Percentiles rank a stretch among this genome's conserved stretches.
Evolutionary conservation across 1,139 yeast species (phyloP).

Genomic region (Magnusiomyces ingens): DNA sequence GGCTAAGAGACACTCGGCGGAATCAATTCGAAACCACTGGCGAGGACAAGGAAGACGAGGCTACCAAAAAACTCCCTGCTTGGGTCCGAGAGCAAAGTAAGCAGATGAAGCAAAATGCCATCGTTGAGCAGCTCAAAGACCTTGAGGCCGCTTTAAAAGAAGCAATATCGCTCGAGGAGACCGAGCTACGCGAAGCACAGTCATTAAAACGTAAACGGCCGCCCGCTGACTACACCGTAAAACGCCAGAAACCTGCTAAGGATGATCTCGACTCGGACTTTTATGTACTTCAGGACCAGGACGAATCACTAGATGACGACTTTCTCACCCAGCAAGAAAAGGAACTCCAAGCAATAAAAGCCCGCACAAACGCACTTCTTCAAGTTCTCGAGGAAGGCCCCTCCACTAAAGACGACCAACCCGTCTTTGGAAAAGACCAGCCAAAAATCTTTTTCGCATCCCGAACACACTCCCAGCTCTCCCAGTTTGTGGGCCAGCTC

Average conservation of each 20-base stretch:
- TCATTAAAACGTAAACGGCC: background rate
- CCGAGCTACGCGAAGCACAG: conserved; percentile 11
- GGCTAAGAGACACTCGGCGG: conserved; percentile 63
- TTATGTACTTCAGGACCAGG: conserved; percentile 4
- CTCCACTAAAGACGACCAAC: conserved; percentile 9
- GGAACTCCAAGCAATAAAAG: conserved; percentile 1
- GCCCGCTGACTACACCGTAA: background rate
- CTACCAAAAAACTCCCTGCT: conserved; percentile 35
- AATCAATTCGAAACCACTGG: conserved; percentile 21
- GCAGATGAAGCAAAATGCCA: conserved; percentile 28
- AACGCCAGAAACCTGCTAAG: background rate
- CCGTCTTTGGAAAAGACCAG: conserved; percentile 8
- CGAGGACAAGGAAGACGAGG: conserved; percentile 36
- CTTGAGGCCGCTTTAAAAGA: conserved; percentile 37
- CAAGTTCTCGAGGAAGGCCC: conserved; percentile 8
- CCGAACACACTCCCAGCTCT: conserved; percentile 84
- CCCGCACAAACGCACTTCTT: conserved; percentile 6
- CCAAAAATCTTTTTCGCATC: conserved; percentile 61
- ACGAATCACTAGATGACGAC: background rate
- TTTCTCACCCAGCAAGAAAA: too few species aligned
- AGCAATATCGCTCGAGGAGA: conserved; percentile 20
- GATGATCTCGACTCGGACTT: conserved; percentile 1
- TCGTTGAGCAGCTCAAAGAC: conserved; percentile 32
- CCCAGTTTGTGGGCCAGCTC: conserved; percentile 74
- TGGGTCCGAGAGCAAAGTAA: conserved; percentile 34